These are phyloP conservation scores for Xylaria sp. DNA, from an alignment of 2,329 filamentous ascomycete genomes.

Conservation along the genomic window DNA sequence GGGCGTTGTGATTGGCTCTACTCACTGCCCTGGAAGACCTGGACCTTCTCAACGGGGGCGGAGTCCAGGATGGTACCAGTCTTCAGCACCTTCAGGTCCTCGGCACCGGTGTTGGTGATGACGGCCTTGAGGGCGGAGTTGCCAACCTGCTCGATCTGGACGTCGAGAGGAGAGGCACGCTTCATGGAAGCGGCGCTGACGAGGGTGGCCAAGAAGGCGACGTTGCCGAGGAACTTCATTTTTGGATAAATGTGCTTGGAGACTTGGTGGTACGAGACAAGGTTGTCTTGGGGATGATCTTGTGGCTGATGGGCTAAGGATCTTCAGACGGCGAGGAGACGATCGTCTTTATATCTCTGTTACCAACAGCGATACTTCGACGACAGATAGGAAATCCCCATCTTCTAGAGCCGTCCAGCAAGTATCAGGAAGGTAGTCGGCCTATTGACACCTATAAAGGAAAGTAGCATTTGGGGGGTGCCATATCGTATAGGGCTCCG, in stretches of 20 bases:
- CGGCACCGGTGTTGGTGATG: conserved; percentile 64
- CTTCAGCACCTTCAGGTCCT: conserved; percentile 63
- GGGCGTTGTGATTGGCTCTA: conserved; percentile 21
- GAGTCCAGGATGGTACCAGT: conserved; percentile 65
- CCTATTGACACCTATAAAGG: conserved; percentile 36
- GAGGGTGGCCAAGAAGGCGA: conserved; percentile 52
- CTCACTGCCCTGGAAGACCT: conserved; percentile 61
- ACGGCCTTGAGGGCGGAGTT: conserved; percentile 66
- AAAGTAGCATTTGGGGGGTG: conserved; percentile 37
- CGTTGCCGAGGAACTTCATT: conserved; percentile 55
- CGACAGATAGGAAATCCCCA: conserved; percentile 32
- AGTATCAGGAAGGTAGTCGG: conserved; percentile 39
- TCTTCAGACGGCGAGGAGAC: conserved; percentile 30
- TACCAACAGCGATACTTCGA: not conserved
- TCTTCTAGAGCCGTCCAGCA: conserved; percentile 14
- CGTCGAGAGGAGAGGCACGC: conserved; percentile 56
- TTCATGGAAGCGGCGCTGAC: conserved; percentile 53
- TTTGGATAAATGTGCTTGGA: conserved; percentile 38
- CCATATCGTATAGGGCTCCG: conserved; percentile 17
- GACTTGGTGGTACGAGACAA: conserved; percentile 19
- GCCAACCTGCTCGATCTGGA: conserved; percentile 59
- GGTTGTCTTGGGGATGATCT: conserved; percentile 39
- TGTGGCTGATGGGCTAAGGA: conserved; percentile 35
- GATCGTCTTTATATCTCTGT: conserved; percentile 38
- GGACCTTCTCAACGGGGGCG: conserved; percentile 64